phyloP scores from a whole-genome alignment of 371 early-diverging fungal genomes.

The Lichtheimia ornata region DNA sequence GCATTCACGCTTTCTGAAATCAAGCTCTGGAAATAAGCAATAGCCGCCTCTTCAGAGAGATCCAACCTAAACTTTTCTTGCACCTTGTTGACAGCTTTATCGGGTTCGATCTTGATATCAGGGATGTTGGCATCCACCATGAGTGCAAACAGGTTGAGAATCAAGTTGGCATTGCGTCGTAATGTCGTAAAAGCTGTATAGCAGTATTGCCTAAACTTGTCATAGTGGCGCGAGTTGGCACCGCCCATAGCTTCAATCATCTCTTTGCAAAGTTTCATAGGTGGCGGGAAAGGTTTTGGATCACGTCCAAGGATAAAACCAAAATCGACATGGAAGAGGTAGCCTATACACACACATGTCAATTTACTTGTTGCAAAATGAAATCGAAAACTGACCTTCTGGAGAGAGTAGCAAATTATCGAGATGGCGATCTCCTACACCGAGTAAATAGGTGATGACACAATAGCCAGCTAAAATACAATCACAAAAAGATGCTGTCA shows the following conservation, averaged over 20 bases:
- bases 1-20: constrained; percentile 94
- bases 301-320: constrained; percentile 97
- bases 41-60: constrained; percentile 92
- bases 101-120: constrained; percentile 95
- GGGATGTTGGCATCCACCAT: constrained; percentile 95
- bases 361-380: neutral
- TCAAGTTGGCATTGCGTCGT: constrained; percentile 90
- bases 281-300: constrained; percentile 98
- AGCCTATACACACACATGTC: constrained; percentile 49
- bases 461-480: constrained; percentile 88
- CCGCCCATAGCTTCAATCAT: constrained; percentile 99
- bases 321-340: constrained; percentile 98
- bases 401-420: constrained; percentile 94
- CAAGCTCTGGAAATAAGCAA: constrained; percentile 86
- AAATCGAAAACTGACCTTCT: constrained; percentile 54
- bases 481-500: neutral
- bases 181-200: constrained; percentile 92
- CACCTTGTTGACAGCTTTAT: constrained; percentile 93
- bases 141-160: constrained; percentile 92
- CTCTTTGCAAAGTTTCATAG: constrained; percentile 98
- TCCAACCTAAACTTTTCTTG: constrained; percentile 94
- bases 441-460: constrained; percentile 96
- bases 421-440: constrained; percentile 99
- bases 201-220: constrained; percentile 87
- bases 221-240: constrained; percentile 76